phyloP scores from a whole-genome alignment of 352 stramenopile species.

The Phytophthora colocasiae region DNA sequence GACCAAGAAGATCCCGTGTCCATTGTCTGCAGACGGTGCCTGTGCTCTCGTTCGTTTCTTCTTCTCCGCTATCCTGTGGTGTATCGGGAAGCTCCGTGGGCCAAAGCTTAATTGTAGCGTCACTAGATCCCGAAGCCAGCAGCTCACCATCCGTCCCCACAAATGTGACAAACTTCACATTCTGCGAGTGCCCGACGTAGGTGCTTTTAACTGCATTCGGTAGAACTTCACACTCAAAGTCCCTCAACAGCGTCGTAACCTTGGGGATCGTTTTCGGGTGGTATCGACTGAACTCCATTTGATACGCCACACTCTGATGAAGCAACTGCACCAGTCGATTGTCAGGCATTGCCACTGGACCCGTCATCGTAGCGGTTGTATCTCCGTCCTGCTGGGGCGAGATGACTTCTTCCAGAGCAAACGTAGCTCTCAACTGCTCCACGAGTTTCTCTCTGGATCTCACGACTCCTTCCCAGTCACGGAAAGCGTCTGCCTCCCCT shows the following conservation, averaged over 20 bases:
- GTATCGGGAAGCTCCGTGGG: conserved; percentile 60
- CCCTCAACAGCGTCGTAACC: conserved; percentile 79
- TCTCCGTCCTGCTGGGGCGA: conserved; percentile 50
- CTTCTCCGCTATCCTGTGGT: conserved; percentile 30
- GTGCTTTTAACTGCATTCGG: conserved; percentile 88
- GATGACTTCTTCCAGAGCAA: conserved; percentile 82
- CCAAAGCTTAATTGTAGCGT: conserved; percentile 90
- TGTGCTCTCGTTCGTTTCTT: conserved; percentile 29
- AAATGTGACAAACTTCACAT: conserved; percentile 91
- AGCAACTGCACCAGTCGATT: conserved; percentile 83
- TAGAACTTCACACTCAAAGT: conserved; percentile 90
- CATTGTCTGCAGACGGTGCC: conserved; percentile 62
- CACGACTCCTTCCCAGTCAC: conserved; percentile 85
- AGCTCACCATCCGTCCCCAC: conserved; percentile 85
- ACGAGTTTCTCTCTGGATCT: conserved; percentile 85
- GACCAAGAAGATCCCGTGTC: conserved; percentile 70
- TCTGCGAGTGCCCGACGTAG: conserved; percentile 86
- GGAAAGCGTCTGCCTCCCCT: conserved; percentile 81
- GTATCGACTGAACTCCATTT: conserved; percentile 92
- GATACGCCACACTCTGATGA: conserved; percentile 88
- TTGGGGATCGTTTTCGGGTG: conserved; percentile 88
- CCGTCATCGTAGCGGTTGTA: conserved; percentile 13
- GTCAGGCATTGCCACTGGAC: conserved; percentile 62
- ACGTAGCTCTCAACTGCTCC: conserved; percentile 83
- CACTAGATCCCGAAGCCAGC: conserved; percentile 85